These are phyloP conservation scores for Tulasnella sp. DNA, from an alignment of 768 basidiomycete species.

Conservation along the genomic window DNA sequence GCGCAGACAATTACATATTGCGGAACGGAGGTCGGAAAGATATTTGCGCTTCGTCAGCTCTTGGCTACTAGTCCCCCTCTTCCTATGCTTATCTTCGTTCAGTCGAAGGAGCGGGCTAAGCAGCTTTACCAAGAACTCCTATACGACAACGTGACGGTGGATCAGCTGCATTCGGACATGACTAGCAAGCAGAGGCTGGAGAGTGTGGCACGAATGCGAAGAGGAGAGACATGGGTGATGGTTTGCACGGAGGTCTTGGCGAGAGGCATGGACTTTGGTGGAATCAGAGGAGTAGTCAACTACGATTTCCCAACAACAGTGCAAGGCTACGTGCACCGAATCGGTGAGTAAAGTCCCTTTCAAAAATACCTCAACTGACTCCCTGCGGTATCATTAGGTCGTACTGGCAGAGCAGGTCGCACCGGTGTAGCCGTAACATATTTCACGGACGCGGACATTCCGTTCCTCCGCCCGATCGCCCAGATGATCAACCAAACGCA, in stretches of 20 bases:
- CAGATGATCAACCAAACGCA: constrained; percentile 13
- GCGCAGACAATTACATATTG: constrained; percentile 82
- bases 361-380: neutral
- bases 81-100: constrained; percentile 86
- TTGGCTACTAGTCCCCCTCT: constrained; percentile 50
- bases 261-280: constrained; percentile 96
- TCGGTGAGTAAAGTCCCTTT: constrained; percentile 40
- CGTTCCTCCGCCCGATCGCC: constrained; percentile 66
- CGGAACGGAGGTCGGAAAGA: constrained; percentile 87
- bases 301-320: constrained; percentile 95
- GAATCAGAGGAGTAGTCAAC: constrained; percentile 87
- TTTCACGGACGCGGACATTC: constrained; percentile 88
- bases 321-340: constrained; percentile 92
- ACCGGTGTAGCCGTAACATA: constrained; percentile 92
- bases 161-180: constrained; percentile 85
- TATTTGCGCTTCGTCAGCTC: constrained; percentile 74
- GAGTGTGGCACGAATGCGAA: constrained; percentile 70
- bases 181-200: constrained; percentile 81
- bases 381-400: constrained; percentile 39
- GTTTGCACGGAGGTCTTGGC: constrained; percentile 97
- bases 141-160: constrained; percentile 68
- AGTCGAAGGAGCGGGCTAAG: constrained; percentile 49
- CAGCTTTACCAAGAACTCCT: constrained; percentile 71
- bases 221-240: constrained; percentile 89
- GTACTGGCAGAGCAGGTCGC: constrained; percentile 88